A percentile compares a stretch with the other conserved stretches of the same genome.
These are phyloP conservation scores for Trypanosoma rangeli DNA, from an alignment of 208 protist genomes.

Conservation along the genomic window DNA sequence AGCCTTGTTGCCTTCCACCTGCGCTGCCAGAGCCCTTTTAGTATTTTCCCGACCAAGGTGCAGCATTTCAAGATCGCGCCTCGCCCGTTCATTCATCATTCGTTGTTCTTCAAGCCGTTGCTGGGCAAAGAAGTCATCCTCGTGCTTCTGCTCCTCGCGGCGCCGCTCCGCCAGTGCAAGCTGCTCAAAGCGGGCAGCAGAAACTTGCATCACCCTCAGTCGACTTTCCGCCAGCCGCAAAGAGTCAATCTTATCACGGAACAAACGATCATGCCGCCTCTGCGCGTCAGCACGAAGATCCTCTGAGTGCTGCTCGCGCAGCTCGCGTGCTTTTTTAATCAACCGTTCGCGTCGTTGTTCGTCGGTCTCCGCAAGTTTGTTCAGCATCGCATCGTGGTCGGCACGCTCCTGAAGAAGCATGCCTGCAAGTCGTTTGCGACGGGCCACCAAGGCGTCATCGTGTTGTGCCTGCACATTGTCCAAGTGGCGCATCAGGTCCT, in stretches of 20 bases:
- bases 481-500: constrained; percentile 58
- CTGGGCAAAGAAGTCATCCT: constrained; percentile 72
- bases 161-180: constrained; percentile 48
- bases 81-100: constrained; percentile 52
- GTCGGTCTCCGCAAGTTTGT: constrained; percentile 71
- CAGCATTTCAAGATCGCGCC: constrained; percentile 58
- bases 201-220: constrained; percentile 82
- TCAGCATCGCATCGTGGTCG: constrained; percentile 73
- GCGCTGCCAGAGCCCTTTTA: constrained; percentile 58
- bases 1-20: constrained; percentile 67
- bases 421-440: constrained; percentile 68
- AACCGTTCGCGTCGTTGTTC: constrained; percentile 83
- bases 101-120: constrained; percentile 72
- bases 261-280: constrained; percentile 64
- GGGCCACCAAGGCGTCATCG: constrained; percentile 73
- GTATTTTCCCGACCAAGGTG: constrained; percentile 46
- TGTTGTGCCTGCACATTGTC: constrained; percentile 79
- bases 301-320: constrained; percentile 58
- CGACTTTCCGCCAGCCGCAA: constrained; percentile 85
- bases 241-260: constrained; percentile 77
- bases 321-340: constrained; percentile 69
- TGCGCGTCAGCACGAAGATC: constrained; percentile 51
- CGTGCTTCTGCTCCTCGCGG: constrained; percentile 37
- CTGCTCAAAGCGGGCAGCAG: constrained; percentile 73
- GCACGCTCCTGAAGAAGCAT: constrained; percentile 60